A percentile compares a stretch with the other conserved stretches of the same genome.
These are phyloP conservation scores for Paramicrosporidium saccamoebae DNA, from an alignment of 371 early-diverging fungal genomes.

Conservation along the genomic window DNA sequence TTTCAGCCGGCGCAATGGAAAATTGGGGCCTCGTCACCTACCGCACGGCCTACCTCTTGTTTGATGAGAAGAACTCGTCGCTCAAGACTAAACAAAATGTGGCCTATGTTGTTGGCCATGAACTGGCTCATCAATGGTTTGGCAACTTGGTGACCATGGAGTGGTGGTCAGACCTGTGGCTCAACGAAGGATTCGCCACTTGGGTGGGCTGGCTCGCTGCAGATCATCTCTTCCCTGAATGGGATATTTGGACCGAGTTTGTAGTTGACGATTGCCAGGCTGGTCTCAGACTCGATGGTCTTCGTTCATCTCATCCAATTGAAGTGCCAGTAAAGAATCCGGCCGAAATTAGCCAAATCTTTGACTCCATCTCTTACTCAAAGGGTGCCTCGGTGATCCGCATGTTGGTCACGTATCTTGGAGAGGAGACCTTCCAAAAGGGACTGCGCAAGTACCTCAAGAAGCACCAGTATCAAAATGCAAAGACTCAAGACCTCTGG, in stretches of 20 bases:
- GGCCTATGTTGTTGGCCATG: slow-evolving; percentile 61
- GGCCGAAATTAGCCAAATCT: slow-evolving; percentile 38
- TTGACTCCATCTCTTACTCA: slow-evolving; percentile 43
- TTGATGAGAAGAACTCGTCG: slow-evolving; percentile 19
- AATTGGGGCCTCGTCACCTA: slow-evolving; percentile 90
- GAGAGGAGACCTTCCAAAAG: slow-evolving; percentile 23
- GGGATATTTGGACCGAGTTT: slow-evolving; percentile 42
- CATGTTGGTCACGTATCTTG: slow-evolving; percentile 52
- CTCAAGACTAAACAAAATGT: slow-evolving; percentile 25
- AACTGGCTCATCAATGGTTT: slow-evolving; percentile 89
- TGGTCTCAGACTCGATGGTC: slow-evolving; percentile 33
- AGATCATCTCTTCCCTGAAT: slow-evolving; percentile 33
- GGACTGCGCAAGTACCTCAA: slow-evolving; percentile 46
- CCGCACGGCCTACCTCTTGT: slow-evolving; percentile 32
- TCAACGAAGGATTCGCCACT: slow-evolving; percentile 91
- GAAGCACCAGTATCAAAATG: slow-evolving; percentile 40
- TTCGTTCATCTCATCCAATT: slow-evolving; percentile 66
- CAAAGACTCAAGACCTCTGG: slow-evolving; percentile 62
- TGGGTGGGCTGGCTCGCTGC: slow-evolving; percentile 54
- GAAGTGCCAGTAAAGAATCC: slow-evolving; percentile 51
- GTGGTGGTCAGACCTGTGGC: slow-evolving; percentile 81
- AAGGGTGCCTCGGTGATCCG: slow-evolving; percentile 79
- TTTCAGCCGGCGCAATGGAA: slow-evolving; percentile 60
- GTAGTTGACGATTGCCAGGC: slow-evolving; percentile 21
- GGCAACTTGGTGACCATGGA: slow-evolving; percentile 83